Evolutionary conservation across 805 yeast species (phyloP).

Genomic region (Debaryomyces tyrocola): DNA sequence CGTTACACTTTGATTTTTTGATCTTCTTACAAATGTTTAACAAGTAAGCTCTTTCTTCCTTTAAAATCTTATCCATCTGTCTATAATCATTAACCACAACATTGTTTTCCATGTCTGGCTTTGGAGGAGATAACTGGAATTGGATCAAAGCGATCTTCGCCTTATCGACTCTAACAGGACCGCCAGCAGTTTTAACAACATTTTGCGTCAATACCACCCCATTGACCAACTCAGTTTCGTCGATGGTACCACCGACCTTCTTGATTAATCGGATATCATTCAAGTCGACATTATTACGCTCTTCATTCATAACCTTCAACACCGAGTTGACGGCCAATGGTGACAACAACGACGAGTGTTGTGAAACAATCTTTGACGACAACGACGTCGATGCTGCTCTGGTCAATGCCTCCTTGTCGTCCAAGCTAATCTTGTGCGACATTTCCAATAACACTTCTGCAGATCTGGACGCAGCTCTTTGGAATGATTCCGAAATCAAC

Average conservation of each 20-base stretch:
- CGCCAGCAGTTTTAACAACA: constrained; percentile 88
- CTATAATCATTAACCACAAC: constrained; percentile 97
- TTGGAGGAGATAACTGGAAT: constrained; percentile 94
- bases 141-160: constrained; percentile 88
- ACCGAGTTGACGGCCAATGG: constrained; percentile 96
- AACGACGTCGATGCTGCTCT: constrained; percentile 95
- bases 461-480: constrained; percentile 80
- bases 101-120: constrained; percentile 96
- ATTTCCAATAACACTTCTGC: constrained; percentile 80
- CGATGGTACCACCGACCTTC: constrained; percentile 97
- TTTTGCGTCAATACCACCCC: constrained; percentile 94
- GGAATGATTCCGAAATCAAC: constrained; percentile 89
- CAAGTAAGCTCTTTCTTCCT: constrained; percentile 95
- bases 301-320: constrained; percentile 65
- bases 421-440: constrained; percentile 77
- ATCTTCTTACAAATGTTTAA: constrained; percentile 93
- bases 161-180: constrained; percentile 92
- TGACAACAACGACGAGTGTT: constrained; percentile 79
- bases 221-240: constrained; percentile 88
- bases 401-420: constrained; percentile 78
- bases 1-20: constrained; percentile 96
- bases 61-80: constrained; percentile 97
- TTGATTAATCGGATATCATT: constrained; percentile 86
- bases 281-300: constrained; percentile 72
- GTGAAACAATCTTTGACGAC: constrained; percentile 93